Conservation (phyloP, 768 basidiomycete genomes). For the Pulveroboletus frians region DNA sequence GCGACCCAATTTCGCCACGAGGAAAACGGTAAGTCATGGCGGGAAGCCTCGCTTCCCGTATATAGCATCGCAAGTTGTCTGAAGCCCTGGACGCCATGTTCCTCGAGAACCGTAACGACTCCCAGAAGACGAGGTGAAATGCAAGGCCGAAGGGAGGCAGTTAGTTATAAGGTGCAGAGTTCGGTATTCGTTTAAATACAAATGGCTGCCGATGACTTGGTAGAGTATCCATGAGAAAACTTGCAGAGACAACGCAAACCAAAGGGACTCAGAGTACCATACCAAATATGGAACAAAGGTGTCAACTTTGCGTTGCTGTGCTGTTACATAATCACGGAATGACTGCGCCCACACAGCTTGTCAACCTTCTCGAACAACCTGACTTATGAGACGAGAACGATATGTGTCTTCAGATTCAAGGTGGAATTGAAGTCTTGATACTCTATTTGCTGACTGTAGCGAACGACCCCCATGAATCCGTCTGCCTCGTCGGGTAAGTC, state of each 20-base stretch:
- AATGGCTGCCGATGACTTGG: background rate
- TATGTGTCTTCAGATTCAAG: background rate
- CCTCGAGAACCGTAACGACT: background rate
- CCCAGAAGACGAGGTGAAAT: background rate
- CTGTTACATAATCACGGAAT: background rate
- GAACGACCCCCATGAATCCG: too few relatives aligned
- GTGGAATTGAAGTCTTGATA: background rate
- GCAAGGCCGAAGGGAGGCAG: background rate
- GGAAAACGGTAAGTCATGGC: constrained; percentile 32
- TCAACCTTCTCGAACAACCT: too few relatives aligned
- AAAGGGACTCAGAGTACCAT: background rate
- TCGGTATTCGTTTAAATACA: background rate
- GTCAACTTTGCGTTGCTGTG: background rate
- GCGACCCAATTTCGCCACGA: constrained; percentile 28
- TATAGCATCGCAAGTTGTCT: constrained; percentile 42
- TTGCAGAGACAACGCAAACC: constrained; percentile 6
- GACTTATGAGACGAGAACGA: too few relatives aligned
- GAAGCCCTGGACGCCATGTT: constrained; percentile 32
- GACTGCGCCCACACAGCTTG: too few relatives aligned
- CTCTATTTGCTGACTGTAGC: background rate
- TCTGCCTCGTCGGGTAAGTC: background rate
- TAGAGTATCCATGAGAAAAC: constrained; percentile 11
- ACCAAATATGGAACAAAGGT: constrained; percentile 9
- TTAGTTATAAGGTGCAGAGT: background rate
- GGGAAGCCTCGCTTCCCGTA: constrained; percentile 46